Base-by-base conservation (phyloP, 306 rosid species). In the Prunus padus region DNA sequence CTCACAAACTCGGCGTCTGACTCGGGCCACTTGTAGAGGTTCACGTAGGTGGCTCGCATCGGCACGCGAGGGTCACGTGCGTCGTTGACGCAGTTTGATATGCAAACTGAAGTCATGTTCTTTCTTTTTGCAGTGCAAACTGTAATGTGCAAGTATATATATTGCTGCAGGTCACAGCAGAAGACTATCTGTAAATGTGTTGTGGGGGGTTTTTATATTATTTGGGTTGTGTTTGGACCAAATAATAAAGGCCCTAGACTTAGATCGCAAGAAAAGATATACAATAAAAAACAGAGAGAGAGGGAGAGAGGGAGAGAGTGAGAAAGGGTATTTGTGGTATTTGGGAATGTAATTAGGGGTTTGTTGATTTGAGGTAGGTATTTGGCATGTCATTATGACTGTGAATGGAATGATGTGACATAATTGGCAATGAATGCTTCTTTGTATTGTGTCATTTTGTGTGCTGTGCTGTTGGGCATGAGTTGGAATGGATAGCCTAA, bases 1-100 rank as follows among this genome's bases (percentile, higher is more conserved):
- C 80, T 78, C 74, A 87, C 92, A 22, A 91, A 88, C 91, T 93
- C 98, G 2, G 90, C 91, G 0, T 91, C 97, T 0, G 96, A 91
- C 54, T 94, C 98, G 3, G 95, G 93, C 97, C 96, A 91, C 77
- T 88, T 90, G 87, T 88, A 86, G 11, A 94, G 93, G 80, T 90
- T 89, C 47, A 90, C 79, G 63, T 94, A 94, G 2, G 90, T 81
- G 5, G 95, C 96, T 5, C 98, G 85, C 19, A 88, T 87, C 1
- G 91, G 93, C 71, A 88, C 82, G 18, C 88, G 88, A 2, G 97
- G 86, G 67, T 87, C 96, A 63, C 85, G 88, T 66, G 89, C 86
- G 85, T 88, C 90, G 76, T 66, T 79, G 18, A 93, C 77, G 20
- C 98, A 93, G 25, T 86, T 87, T 4, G 97, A 87, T 79, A 91